Conservation (phyloP, 2,329 filamentous ascomycete species). For the Fusarium concolor region DNA sequence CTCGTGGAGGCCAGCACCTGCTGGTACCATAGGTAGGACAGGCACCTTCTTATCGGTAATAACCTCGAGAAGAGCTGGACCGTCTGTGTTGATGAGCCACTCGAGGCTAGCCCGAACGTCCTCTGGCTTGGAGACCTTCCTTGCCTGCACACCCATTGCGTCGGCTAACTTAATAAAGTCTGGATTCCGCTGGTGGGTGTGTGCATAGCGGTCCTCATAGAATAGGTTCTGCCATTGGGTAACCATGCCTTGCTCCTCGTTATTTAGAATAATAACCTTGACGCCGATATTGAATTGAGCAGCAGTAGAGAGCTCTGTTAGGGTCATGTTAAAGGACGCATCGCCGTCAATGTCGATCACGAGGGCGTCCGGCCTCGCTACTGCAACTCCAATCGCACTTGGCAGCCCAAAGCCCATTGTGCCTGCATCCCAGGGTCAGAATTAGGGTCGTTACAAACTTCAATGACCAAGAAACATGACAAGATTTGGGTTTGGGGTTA, state of each 20-base stretch:
- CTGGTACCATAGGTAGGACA: conserved; percentile 95
- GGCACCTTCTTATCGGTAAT: conserved; percentile 92
- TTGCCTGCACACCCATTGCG: conserved; percentile 86
- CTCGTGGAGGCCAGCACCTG: conserved; percentile 87
- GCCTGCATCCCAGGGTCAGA: neutral
- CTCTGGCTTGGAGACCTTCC: conserved; percentile 77
- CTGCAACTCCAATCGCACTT: conserved; percentile 64
- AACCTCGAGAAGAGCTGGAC: conserved; percentile 91
- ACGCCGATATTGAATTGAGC: conserved; percentile 96
- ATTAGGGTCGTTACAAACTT: no score
- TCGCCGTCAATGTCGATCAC: conserved; percentile 98
- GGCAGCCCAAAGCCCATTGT: conserved; percentile 96
- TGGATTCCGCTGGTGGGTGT: conserved; percentile 94
- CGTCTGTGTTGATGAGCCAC: conserved; percentile 90
- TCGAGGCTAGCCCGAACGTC: conserved; percentile 82
- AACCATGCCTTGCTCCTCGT: conserved; percentile 98
- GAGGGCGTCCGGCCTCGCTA: conserved; percentile 76
- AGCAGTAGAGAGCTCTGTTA: conserved; percentile 93
- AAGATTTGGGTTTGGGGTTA: no score
- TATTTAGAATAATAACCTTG: conserved; percentile 95
- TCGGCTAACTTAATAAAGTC: conserved; percentile 94
- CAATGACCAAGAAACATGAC: no score
- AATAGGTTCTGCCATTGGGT: conserved; percentile 99
- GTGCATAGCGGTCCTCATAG: conserved; percentile 91
- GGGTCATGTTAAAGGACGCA: conserved; percentile 97